These are phyloP conservation scores for Hymenoscyphus salicellus DNA, from an alignment of 2,329 filamentous ascomycete species.

Conservation along the genomic window DNA sequence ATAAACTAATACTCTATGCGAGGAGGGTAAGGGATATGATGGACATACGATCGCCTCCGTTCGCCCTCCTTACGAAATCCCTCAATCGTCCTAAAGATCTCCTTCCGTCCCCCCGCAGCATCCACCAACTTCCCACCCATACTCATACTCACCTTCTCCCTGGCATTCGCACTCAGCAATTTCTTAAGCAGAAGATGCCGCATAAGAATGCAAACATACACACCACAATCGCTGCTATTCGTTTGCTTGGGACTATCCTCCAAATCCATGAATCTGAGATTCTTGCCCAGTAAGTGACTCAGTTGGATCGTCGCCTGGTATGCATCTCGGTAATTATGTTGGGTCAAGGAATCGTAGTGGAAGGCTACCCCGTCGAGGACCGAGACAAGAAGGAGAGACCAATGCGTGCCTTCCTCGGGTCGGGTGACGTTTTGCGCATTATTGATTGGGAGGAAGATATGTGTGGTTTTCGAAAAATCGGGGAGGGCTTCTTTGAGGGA, in stretches of 20 bases:
- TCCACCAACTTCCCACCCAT: conserved; percentile 83
- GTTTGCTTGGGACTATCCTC: conserved; percentile 86
- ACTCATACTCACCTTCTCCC: conserved; percentile 91
- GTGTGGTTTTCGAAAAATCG: conserved; percentile 75
- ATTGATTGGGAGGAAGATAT: conserved; percentile 95
- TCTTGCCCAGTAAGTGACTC: conserved; percentile 61
- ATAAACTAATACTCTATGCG: background rate
- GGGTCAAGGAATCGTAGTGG: conserved; percentile 87
- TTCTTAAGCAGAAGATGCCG: conserved; percentile 84
- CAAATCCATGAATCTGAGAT: conserved; percentile 74
- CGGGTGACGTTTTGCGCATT: conserved; percentile 73
- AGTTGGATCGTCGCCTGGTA: conserved; percentile 67
- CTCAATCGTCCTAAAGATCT: conserved; percentile 89
- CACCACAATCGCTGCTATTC: conserved; percentile 89
- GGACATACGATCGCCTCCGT: conserved; percentile 71
- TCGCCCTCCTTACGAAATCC: conserved; percentile 83
- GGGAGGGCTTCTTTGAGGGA: conserved; percentile 68
- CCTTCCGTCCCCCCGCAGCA: conserved; percentile 74
- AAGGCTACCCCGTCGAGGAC: conserved; percentile 88
- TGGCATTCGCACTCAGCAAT: conserved; percentile 73
- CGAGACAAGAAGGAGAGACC: conserved; percentile 88
- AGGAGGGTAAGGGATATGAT: background rate
- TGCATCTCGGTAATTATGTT: conserved; percentile 73
- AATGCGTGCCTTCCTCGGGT: conserved; percentile 90
- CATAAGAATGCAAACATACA: conserved; percentile 96